A percentile compares a stretch with the other conserved stretches of the same genome.
These are phyloP conservation scores for Boletellus ananas DNA, from an alignment of 768 basidiomycete species.

Conservation along the genomic window DNA sequence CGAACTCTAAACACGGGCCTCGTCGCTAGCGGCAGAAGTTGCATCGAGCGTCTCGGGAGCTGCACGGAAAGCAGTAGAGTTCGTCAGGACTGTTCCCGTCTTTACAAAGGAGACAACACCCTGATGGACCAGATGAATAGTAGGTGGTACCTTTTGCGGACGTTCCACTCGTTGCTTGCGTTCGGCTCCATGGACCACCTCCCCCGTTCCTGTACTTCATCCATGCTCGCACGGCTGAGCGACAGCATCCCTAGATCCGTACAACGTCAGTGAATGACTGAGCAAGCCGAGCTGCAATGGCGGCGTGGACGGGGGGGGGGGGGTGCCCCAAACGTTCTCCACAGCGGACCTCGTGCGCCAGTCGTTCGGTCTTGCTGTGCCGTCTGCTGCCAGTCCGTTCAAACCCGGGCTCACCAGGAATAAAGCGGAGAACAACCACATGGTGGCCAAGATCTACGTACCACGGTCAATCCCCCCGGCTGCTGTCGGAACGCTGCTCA, in stretches of 20 bases:
- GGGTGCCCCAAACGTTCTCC: conserved; percentile 16
- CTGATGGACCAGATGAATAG: too few species aligned
- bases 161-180: too few species aligned
- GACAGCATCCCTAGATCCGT: too few species aligned
- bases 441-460: conserved; percentile 55
- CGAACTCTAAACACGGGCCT: conserved; percentile 20
- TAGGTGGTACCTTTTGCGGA: too few species aligned
- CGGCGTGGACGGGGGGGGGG: too few species aligned
- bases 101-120: too few species aligned
- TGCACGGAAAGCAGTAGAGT: conserved; percentile 16
- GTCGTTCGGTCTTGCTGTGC: conserved; percentile 26
- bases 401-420: conserved; percentile 22
- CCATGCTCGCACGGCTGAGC: too few species aligned
- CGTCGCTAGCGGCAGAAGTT: too few species aligned
- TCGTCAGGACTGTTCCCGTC: too few species aligned
- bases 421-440: conserved; percentile 32
- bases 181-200: too few species aligned
- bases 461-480: conserved; percentile 24
- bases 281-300: conserved; percentile 39
- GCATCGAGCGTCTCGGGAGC: conserved; percentile 12
- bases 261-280: too few species aligned
- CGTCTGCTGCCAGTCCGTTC: conserved; percentile 11
- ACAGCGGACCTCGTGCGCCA: conserved; percentile 30
- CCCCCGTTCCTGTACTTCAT: too few species aligned
- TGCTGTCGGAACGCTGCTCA: conserved; percentile 30